A percentile compares a stretch with the other conserved stretches of the same genome.
Evolutionary conservation across 176 grass and related monocot species (phyloP).

Genomic region (Canna indica): DNA sequence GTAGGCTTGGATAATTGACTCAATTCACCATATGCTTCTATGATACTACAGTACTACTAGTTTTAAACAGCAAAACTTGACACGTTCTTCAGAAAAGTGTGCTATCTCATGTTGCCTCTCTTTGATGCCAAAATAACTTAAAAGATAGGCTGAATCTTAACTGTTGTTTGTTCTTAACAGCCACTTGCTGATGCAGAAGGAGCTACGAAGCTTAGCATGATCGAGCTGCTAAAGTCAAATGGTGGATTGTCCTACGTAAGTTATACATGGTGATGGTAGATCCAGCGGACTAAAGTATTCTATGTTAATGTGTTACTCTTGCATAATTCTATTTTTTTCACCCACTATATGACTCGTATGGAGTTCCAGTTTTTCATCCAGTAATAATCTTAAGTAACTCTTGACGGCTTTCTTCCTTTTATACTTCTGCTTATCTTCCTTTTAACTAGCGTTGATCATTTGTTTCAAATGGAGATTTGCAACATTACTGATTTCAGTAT

Average conservation of each 20-base stretch:
- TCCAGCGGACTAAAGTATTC: neutral
- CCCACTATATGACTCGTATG: neutral
- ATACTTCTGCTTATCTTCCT: neutral
- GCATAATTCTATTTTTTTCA: too few species aligned
- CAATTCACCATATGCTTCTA: too few species aligned
- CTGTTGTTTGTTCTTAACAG: slow-evolving; percentile 31
- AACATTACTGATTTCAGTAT: neutral
- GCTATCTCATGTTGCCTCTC: too few species aligned
- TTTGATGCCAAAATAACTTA: neutral
- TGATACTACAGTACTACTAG: too few species aligned
- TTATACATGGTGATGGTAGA: neutral
- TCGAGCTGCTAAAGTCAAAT: slow-evolving; percentile 67
- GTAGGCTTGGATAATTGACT: too few species aligned
- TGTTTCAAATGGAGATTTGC: too few species aligned
- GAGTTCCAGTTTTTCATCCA: neutral
- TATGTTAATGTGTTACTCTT: neutral
- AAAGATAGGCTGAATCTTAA: neutral
- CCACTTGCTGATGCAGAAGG: slow-evolving; percentile 94
- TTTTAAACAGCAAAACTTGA: too few species aligned
- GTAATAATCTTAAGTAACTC: neutral
- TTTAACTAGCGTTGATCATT: too few species aligned
- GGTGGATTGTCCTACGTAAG: slow-evolving; percentile 87
- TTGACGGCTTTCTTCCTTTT: neutral
- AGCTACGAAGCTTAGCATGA: slow-evolving; percentile 59
- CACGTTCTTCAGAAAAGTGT: too few species aligned